Evolutionary conservation across 441 rosid species (phyloP).

Genomic region (Pelargonium cotyledonis): DNA sequence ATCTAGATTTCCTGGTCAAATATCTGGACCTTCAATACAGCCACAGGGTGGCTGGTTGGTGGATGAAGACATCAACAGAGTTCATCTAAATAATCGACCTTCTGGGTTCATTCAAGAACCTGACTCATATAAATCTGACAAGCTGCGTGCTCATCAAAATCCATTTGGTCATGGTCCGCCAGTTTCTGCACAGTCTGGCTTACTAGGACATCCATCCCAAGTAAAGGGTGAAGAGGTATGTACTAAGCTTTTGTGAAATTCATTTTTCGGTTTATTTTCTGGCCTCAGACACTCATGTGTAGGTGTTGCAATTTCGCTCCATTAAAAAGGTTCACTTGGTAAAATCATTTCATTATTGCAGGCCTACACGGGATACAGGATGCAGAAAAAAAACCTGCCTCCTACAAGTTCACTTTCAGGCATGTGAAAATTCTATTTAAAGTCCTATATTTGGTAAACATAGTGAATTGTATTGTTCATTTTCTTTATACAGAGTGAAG

Average conservation of each 20-base stretch:
- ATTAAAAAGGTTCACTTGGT: background rate
- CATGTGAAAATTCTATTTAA: slow-evolving; percentile 21
- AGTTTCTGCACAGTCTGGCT: background rate
- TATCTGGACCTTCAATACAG: slow-evolving; percentile 8
- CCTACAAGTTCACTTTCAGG: slow-evolving; percentile 58
- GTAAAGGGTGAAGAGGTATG: slow-evolving; percentile 4
- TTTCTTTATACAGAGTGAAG: too few relatives aligned
- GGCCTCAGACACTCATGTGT: slow-evolving; percentile 3
- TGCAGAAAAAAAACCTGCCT: slow-evolving; percentile 37
- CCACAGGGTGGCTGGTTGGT: too few relatives aligned
- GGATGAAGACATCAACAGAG: slow-evolving; percentile 16
- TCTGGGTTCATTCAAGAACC: background rate
- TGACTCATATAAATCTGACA: background rate
- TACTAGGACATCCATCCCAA: slow-evolving; percentile 1
- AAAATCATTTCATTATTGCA: slow-evolving; percentile 26
- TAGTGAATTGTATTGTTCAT: background rate
- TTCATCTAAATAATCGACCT: slow-evolving; percentile 9
- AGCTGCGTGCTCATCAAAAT: background rate
- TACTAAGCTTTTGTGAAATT: background rate
- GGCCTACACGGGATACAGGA: slow-evolving; percentile 43
- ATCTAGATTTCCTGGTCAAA: slow-evolving; percentile 17
- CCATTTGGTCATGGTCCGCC: background rate
- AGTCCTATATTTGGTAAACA: slow-evolving; percentile 8
- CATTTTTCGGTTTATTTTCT: background rate
- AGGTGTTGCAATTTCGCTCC: background rate